Base-by-base conservation (phyloP, 441 rosid genomes). In the Theobroma grandiflorum region DNA sequence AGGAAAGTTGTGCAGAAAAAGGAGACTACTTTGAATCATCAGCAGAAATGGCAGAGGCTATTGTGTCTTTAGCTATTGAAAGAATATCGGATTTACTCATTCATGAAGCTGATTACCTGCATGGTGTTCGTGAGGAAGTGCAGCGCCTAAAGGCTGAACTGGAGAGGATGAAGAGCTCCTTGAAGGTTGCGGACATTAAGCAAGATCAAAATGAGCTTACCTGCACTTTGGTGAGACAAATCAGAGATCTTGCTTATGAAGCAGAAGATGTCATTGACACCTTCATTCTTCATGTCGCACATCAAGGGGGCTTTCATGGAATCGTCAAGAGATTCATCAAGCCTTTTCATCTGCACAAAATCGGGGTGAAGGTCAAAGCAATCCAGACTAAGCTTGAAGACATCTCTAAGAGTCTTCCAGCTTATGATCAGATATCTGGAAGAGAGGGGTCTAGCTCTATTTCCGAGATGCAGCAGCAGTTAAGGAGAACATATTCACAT, bases 261-360 rank as follows among this genome's bases (percentile, higher is more conserved):
- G 79, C 74, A 0, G 79, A 80, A 77, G 82, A 80, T 53, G 79
- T 74, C 8, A 55, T 74, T 0, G 82, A 80, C 20, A 40, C 67
- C 0, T 80, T 64, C 68, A 35, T 74, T 45, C 63, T 76, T 16
- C 47, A 59, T 35, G 26, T 80, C 12, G 26, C 72, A 18, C 37
- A 53, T 50, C 58, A 64, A 16, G 59, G 22, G n/a, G 59, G 57
- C 20, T 52, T 16, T 52, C 20, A 52, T 1, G 57, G 57, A 52
- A 16, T 53, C 18, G 37, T 35, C 49, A 74, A 65, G 26, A 53
- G 43, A 9, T 78, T 58, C 7, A 47, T 3, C 74, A 80, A 65
- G 20, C 22, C 6, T 37, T 38, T 8, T 65, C 49, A 7, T 65
- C 45, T 38, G 2, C 61, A 58, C 45, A 50, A 57, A 37, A 38